Percentiles rank a stretch among this genome's conserved stretches.
These are phyloP conservation scores for Dalechampia spathulata DNA, from an alignment of 441 rosid genomes.

Conservation along the genomic window DNA sequence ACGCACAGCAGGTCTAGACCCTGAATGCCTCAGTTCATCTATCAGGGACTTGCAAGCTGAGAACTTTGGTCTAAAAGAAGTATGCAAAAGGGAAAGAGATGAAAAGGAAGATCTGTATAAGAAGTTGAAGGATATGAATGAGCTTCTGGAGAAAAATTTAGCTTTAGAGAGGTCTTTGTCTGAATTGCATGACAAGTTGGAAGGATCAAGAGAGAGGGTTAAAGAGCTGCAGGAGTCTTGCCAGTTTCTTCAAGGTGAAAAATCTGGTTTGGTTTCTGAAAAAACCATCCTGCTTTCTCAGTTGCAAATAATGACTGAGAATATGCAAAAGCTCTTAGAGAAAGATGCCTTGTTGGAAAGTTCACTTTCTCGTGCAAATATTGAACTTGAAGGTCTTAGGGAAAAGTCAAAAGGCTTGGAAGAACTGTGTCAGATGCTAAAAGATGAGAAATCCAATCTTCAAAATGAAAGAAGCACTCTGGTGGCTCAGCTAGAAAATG, in stretches of 20 bases:
- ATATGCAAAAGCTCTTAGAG: conserved; percentile 47
- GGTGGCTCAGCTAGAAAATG: conserved; percentile 43
- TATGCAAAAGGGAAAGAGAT: conserved; percentile 34
- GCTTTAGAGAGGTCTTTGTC: conserved; percentile 63
- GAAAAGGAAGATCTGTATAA: conserved; percentile 39
- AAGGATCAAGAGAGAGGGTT: conserved; percentile 58
- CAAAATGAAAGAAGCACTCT: conserved; percentile 45
- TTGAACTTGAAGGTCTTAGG: conserved; percentile 65
- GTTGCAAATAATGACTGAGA: conserved; percentile 60
- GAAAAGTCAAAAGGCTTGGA: conserved; percentile 56
- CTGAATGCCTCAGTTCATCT: conserved; percentile 49
- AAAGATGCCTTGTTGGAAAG: conserved; percentile 54
- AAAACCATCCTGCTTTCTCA: conserved; percentile 73
- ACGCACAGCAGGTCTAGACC: conserved; percentile 52
- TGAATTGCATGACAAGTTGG: conserved; percentile 63
- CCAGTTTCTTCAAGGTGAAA: conserved; percentile 64
- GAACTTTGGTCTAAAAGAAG: conserved; percentile 48
- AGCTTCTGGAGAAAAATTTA: conserved; percentile 50
- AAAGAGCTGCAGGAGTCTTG: conserved; percentile 53
- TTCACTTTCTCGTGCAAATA: conserved; percentile 50
- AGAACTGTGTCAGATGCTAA: conserved; percentile 54
- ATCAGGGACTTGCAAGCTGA: conserved; percentile 64
- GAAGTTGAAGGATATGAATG: conserved; percentile 17
- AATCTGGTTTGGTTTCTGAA: conserved; percentile 52
- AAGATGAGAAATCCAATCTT: conserved; percentile 53